These are phyloP conservation scores for Cyamopsis tetragonoloba DNA, from an alignment of 306 rosid species.

Conservation along the genomic window DNA sequence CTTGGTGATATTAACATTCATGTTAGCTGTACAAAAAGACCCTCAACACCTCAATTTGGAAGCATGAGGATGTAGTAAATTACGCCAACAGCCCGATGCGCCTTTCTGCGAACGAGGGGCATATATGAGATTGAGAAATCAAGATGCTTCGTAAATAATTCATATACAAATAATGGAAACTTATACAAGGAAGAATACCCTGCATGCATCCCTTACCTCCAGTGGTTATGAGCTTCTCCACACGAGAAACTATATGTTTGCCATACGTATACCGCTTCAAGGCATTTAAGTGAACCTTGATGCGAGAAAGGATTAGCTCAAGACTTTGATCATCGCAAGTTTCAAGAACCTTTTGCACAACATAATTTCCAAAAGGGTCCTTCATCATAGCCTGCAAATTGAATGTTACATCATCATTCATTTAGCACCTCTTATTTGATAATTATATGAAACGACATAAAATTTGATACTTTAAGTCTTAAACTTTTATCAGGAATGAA, in stretches of 20 bases:
- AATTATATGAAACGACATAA: background rate
- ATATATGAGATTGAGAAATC: constrained; percentile 22
- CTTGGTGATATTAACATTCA: constrained; percentile 44
- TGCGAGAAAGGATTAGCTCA: constrained; percentile 84
- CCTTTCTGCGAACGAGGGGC: constrained; percentile 62
- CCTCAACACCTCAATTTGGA: constrained; percentile 23
- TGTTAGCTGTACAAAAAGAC: constrained; percentile 69
- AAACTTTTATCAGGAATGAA: background rate
- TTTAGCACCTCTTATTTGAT: background rate
- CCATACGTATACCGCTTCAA: constrained; percentile 90
- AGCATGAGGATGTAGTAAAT: constrained; percentile 35
- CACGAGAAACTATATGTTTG: constrained; percentile 92
- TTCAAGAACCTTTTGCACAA: constrained; percentile 95
- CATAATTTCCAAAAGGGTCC: constrained; percentile 95
- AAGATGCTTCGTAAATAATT: background rate
- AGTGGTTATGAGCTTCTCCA: constrained; percentile 89
- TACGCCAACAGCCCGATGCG: constrained; percentile 81
- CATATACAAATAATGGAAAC: background rate
- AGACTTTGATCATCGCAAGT: constrained; percentile 88
- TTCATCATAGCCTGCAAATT: constrained; percentile 92
- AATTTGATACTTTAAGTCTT: background rate
- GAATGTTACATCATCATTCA: constrained; percentile 23
- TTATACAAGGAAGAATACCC: background rate
- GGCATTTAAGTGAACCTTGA: constrained; percentile 88
- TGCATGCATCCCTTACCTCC: constrained; percentile 59